phyloP scores from a whole-genome alignment of 768 basidiomycete genomes.

The Lanmaoa rubissima region DNA sequence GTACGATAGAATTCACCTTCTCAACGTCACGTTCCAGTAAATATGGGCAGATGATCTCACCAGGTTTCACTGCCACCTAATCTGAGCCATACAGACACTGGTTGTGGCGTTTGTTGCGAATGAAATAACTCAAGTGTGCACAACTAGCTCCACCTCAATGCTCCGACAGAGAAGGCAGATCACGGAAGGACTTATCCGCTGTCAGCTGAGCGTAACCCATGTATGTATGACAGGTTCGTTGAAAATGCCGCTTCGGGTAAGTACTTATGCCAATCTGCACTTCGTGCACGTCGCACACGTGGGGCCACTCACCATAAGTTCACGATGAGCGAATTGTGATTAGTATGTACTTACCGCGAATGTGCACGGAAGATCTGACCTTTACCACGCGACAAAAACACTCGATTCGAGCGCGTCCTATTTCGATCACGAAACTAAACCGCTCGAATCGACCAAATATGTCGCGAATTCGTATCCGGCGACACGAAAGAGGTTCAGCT shows the following conservation, averaged over 20 bases:
- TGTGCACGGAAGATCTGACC: not conserved
- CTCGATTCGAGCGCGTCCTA: not conserved
- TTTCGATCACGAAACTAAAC: not conserved
- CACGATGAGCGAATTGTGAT: not conserved
- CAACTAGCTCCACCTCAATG: not conserved
- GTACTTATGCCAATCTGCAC: not conserved
- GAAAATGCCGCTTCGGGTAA: not conserved
- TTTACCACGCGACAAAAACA: not conserved
- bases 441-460: too few relatives aligned
- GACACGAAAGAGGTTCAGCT: too few relatives aligned
- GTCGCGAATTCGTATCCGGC: too few relatives aligned
- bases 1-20: too few relatives aligned
- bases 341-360: not conserved
- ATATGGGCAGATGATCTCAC: too few relatives aligned
- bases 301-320: not conserved
- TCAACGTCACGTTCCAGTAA: too few relatives aligned
- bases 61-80: not conserved
- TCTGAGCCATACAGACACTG: not conserved
- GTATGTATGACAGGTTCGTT: not conserved
- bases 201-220: not conserved
- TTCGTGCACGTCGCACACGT: not conserved
- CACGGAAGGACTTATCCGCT: not conserved
- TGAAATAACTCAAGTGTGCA: not conserved
- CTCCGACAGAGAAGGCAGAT: not conserved
- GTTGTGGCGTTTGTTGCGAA: too few relatives aligned